phyloP scores from a whole-genome alignment of 176 grass and related monocot species.

The Aegilops speltoides region DNA sequence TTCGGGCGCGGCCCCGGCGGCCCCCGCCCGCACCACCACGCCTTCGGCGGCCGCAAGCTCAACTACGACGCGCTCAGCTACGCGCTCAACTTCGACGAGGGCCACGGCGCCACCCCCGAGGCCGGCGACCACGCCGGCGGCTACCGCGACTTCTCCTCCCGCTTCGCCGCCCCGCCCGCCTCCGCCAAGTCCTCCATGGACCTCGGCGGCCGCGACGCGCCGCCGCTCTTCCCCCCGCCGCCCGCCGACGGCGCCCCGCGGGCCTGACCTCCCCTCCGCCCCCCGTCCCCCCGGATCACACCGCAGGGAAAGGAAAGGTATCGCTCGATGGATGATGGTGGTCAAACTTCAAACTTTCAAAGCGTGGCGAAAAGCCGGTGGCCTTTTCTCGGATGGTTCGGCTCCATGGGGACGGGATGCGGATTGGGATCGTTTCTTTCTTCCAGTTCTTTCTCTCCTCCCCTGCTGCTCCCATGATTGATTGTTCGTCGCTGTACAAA shows the following conservation, averaged over 20 bases:
- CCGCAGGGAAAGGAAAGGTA: neutral
- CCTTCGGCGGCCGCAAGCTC: conserved; percentile 45
- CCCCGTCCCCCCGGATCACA: neutral
- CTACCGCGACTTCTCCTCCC: conserved; percentile 85
- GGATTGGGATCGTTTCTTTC: conserved; percentile 6
- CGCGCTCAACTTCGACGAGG: conserved; percentile 96
- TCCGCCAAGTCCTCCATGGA: conserved; percentile 77
- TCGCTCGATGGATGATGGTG: neutral
- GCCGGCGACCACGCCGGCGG: conserved; percentile 39
- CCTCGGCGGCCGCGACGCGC: conserved; percentile 67
- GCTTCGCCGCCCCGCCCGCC: conserved; percentile 60
- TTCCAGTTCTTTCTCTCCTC: neutral
- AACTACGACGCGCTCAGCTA: conserved; percentile 90
- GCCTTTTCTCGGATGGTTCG: conserved; percentile 15
- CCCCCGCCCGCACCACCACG: conserved; percentile 20
- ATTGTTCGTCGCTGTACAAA: conserved; percentile 18
- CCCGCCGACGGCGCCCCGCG: neutral
- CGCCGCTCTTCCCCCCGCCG: conserved; percentile 46
- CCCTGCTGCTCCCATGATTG: neutral
- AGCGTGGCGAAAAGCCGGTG: neutral
- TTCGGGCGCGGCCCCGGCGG: conserved; percentile 57
- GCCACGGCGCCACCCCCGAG: conserved; percentile 71
- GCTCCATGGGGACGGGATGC: neutral
- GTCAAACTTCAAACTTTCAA: neutral
- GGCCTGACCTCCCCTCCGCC: conserved; percentile 1